Conservation (phyloP, 1,284 basidiomycete genomes). For the Vanrija pseudolonga region DNA sequence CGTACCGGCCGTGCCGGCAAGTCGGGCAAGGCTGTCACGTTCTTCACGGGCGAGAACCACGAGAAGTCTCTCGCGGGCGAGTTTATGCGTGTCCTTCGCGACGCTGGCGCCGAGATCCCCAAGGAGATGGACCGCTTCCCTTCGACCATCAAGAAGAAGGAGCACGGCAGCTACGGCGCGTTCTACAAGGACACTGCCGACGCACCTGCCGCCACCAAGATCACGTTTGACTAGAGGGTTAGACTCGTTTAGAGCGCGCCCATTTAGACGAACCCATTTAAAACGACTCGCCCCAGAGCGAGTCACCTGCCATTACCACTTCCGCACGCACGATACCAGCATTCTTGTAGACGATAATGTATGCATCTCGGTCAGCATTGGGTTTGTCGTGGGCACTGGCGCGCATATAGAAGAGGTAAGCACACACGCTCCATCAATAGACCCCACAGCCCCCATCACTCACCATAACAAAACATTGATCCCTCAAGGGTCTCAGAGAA, state of each 20-base stretch:
- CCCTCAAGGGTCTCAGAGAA: no score
- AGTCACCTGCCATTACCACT: no score
- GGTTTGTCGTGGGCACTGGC: background rate
- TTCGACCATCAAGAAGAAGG: conserved; percentile 94
- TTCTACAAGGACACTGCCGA: conserved; percentile 76
- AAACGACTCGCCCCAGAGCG: no score
- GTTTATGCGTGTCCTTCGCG: conserved; percentile 83
- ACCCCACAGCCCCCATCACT: no score
- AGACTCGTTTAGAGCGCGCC: background rate
- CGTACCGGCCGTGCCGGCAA: conserved; percentile 91
- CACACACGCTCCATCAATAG: no score
- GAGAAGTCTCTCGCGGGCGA: conserved; percentile 89
- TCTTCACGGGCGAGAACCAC: conserved; percentile 87
- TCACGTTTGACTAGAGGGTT: conserved; percentile 62
- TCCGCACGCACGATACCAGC: background rate
- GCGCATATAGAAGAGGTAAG: no score
- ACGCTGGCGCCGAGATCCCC: conserved; percentile 69
- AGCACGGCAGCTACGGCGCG: conserved; percentile 55
- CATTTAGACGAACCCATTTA: no score
- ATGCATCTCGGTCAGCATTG: background rate
- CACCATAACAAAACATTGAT: no score
- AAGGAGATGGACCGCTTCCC: conserved; percentile 84
- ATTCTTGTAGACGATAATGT: background rate
- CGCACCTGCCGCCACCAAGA: conserved; percentile 78
- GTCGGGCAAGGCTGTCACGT: conserved; percentile 88